Evolutionary conservation across 2,329 filamentous ascomycete genomes (phyloP).

Genomic region (Colletotrichum kahawae): DNA sequence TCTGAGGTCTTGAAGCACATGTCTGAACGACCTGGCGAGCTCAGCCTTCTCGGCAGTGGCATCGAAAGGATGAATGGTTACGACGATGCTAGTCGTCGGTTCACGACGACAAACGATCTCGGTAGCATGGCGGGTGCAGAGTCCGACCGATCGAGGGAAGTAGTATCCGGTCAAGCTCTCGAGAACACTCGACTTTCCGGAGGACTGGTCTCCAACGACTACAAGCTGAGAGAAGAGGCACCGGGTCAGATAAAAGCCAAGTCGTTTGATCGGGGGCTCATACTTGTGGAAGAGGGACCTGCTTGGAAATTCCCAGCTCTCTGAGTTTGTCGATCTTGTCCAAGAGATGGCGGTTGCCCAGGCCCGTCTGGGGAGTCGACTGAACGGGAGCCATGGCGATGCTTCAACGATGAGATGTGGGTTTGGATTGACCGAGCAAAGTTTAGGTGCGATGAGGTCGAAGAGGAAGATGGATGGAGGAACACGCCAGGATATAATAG

Average conservation of each 20-base stretch:
- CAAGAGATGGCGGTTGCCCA: slow-evolving; percentile 16
- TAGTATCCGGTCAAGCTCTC: slow-evolving; percentile 64
- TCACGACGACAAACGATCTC: slow-evolving; percentile 51
- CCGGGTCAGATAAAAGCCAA: too few relatives aligned
- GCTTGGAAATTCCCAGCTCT: slow-evolving; percentile 40
- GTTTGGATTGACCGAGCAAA: neutral
- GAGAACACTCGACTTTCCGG: slow-evolving; percentile 84
- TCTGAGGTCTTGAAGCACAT: slow-evolving; percentile 83
- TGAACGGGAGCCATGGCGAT: neutral
- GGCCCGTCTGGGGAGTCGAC: neutral
- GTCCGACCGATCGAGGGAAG: slow-evolving; percentile 47
- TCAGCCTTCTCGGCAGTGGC: neutral
- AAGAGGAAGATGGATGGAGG: neutral
- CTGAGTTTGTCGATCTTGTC: slow-evolving; percentile 33
- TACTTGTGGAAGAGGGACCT: slow-evolving; percentile 28
- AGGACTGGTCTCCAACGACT: slow-evolving; percentile 84
- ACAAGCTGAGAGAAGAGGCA: slow-evolving; percentile 62
- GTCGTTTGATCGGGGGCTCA: slow-evolving; percentile 22
- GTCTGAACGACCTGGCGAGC: slow-evolving; percentile 43
- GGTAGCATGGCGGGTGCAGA: slow-evolving; percentile 56
- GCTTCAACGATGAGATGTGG: neutral
- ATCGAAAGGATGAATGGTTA: slow-evolving; percentile 46
- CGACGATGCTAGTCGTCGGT: slow-evolving; percentile 32
- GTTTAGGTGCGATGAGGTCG: neutral
- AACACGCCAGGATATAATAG: too few relatives aligned